Evolutionary conservation across 305 asterid species (phyloP), one percentile per base, ranked within the genome.

Genomic region (Fraxinus platypoda): DNA sequence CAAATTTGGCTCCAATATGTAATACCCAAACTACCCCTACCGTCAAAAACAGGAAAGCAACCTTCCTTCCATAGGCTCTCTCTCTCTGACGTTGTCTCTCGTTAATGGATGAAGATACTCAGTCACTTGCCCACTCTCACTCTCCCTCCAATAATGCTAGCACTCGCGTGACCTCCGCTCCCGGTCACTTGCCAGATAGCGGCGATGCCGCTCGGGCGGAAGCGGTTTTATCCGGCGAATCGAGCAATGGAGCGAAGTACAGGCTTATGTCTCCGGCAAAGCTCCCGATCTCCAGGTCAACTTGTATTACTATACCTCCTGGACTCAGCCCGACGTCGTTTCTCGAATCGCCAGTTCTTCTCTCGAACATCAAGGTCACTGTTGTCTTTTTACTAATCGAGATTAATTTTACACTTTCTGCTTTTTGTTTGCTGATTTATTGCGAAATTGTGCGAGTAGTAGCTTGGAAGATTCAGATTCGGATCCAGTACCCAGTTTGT

Each of bases 291-390:
- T 91, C 97, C 74, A 90, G 98, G 91, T 91, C 99, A 0, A 80
- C 97, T 74, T 91, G 94, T 86, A 89, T 94, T 66, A 90, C 95
- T 34, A 92, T 92, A 78, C 98, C 99, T n/a, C 98, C 99, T 31
- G 97, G 98, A 15, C 97, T 92, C 86, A 96, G 99, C 59, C 99
- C 99, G 54, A 92, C 98, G 2, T 92, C 98, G 75, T 91, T 96
- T 37, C 97, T 94, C 76, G 99, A 96, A 82, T 96, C 99, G 2
- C 99, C 99, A 0, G 98, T 96, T 75, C 94, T 96, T 43, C 97
- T 96, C 77, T 94, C 98, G 21, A 91, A 94, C 91, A 89, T 96
- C 85, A 94, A 96, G 97, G 98, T 94, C 81, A 21, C 87, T 70
- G 25, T 31, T 15, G 75, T 31, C 37, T 70, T 15, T 70, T 70